Percentiles rank a stretch among this genome's conserved stretches.
Conservation (phyloP, 306 rosid species). For the Lupinus albus region DNA sequence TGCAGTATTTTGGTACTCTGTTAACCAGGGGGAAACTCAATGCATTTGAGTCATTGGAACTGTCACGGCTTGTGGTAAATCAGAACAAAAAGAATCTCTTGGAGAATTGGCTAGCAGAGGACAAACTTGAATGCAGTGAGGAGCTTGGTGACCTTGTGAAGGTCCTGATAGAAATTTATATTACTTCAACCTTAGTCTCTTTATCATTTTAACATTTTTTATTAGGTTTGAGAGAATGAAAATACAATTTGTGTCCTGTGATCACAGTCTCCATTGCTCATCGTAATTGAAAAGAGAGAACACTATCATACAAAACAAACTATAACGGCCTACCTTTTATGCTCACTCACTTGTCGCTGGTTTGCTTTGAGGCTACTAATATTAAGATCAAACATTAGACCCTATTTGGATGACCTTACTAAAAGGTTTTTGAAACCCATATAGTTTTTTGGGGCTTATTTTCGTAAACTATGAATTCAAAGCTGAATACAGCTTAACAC, state of each 20-base stretch:
- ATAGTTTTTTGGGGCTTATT: not conserved
- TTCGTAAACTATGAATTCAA: not conserved
- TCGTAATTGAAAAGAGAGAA: constrained; percentile 21
- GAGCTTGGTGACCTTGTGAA: constrained; percentile 88
- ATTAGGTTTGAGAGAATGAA: not conserved
- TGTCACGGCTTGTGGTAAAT: constrained; percentile 83
- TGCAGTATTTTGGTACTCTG: constrained; percentile 82
- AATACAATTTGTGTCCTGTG: not conserved
- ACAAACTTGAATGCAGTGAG: constrained; percentile 84
- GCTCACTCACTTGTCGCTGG: not conserved
- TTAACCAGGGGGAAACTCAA: constrained; percentile 78
- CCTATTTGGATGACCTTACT: constrained; percentile 3
- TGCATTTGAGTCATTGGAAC: constrained; percentile 72
- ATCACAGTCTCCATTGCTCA: not conserved
- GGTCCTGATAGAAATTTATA: constrained; percentile 46
- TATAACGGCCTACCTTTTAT: not conserved
- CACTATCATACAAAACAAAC: not conserved
- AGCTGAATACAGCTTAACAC: not conserved
- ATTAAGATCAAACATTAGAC: not conserved
- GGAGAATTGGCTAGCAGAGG: constrained; percentile 88
- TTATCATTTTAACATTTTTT: not conserved
- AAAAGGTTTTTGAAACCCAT: constrained; percentile 3
- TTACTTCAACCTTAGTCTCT: not conserved
- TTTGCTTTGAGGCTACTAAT: constrained; percentile 19
- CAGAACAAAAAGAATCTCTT: constrained; percentile 82